phyloP scores from a whole-genome alignment of 192 early-diverging fungal species.

The Mortierella alpina region DNA sequence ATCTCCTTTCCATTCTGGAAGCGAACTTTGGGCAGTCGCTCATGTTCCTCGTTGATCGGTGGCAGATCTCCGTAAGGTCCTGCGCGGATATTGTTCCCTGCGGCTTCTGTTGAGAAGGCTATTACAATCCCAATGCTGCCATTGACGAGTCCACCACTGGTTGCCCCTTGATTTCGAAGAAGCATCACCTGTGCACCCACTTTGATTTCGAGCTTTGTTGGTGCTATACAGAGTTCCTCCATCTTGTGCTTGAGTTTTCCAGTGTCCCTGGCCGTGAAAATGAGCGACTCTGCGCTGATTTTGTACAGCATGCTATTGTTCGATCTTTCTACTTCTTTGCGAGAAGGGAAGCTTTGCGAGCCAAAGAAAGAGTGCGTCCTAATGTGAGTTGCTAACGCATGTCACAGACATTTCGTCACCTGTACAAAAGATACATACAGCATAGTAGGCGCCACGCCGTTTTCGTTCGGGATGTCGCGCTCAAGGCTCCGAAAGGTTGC shows the following conservation, averaged over 20 bases:
- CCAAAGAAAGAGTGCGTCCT: neutral
- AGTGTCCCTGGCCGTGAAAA: constrained; percentile 62
- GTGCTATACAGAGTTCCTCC: constrained; percentile 70
- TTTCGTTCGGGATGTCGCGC: constrained; percentile 52
- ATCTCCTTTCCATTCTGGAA: constrained; percentile 22
- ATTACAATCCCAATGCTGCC: constrained; percentile 79
- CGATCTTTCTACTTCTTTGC: constrained; percentile 74
- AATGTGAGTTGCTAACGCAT: too few species aligned
- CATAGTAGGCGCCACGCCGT: constrained; percentile 72
- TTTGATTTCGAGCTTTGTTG: constrained; percentile 75
- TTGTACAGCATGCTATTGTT: constrained; percentile 67
- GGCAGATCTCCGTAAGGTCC: constrained; percentile 4
- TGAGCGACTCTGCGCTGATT: constrained; percentile 58
- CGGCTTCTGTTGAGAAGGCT: constrained; percentile 35
- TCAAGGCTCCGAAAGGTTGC: constrained; percentile 56
- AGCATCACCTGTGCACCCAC: constrained; percentile 87
- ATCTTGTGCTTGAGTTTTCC: constrained; percentile 32
- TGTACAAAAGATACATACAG: constrained; percentile 61
- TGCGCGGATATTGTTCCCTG: constrained; percentile 6
- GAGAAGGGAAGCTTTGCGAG: constrained; percentile 22
- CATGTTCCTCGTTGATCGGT: constrained; percentile 18
- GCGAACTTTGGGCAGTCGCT: constrained; percentile 23
- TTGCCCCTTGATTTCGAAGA: constrained; percentile 66
- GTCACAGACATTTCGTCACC: too few species aligned
- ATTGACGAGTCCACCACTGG: constrained; percentile 73